Evolutionary conservation across 2,329 filamentous ascomycete species (phyloP).

Genomic region (Lasiodiplodia gonubiensis): DNA sequence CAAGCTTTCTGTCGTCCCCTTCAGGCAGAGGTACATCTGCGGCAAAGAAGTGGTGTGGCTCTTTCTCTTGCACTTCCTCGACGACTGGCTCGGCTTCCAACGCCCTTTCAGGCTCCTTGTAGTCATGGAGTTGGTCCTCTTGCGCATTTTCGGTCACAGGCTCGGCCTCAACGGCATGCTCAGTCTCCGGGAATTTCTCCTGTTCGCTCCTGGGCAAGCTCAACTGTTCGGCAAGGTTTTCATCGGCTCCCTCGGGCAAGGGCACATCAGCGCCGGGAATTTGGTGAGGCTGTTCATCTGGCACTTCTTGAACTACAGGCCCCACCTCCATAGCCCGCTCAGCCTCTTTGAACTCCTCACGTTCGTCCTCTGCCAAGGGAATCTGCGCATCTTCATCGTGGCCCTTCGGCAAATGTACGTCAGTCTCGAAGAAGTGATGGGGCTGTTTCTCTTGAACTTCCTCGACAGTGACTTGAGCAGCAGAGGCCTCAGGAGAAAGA

Average conservation of each 20-base stretch:
- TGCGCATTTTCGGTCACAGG: background rate
- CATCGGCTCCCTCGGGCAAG: background rate
- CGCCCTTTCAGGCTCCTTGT: background rate
- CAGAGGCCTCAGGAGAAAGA: background rate
- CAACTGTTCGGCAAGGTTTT: background rate
- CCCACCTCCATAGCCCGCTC: background rate
- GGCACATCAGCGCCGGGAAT: background rate
- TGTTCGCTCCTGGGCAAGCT: background rate
- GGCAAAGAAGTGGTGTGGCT: background rate
- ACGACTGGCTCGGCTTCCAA: background rate
- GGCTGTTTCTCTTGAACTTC: conserved; percentile 1
- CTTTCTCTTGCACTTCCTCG: background rate
- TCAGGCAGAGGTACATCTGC: background rate
- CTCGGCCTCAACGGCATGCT: background rate
- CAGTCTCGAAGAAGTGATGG: background rate
- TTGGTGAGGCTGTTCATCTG: background rate
- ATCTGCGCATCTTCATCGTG: background rate
- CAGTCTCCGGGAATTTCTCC: background rate
- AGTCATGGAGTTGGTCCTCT: background rate
- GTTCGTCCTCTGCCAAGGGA: background rate
- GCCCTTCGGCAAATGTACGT: background rate
- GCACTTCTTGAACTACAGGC: background rate
- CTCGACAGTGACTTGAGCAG: background rate
- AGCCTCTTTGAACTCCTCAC: background rate
- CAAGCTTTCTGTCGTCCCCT: background rate